Evolutionary conservation across 352 stramenopile genomes (phyloP).

Genomic region (Phytophthora ohioensis): DNA sequence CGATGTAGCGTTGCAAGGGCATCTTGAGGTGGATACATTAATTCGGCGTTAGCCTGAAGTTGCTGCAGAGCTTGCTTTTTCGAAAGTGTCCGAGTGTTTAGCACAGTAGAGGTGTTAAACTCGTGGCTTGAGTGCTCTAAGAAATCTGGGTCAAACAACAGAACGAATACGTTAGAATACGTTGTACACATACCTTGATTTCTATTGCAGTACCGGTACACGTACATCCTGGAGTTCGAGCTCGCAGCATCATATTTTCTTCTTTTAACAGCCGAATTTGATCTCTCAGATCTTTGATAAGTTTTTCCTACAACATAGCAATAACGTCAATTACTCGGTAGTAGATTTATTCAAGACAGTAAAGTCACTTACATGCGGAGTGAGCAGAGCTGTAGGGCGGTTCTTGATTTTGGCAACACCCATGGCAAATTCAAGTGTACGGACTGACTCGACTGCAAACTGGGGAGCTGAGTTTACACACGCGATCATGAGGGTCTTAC

Average conservation of each 20-base stretch:
- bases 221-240: constrained; percentile 70
- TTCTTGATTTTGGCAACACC: constrained; percentile 86
- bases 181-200: too few species aligned
- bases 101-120: background rate
- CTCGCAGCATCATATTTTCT: constrained; percentile 78
- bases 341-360: too few species aligned
- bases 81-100: constrained; percentile 6
- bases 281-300: constrained; percentile 74
- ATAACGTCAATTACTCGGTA: background rate
- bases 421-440: constrained; percentile 84
- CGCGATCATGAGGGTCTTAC: constrained; percentile 84
- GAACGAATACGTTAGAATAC: background rate
- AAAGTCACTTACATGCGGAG: constrained; percentile 54
- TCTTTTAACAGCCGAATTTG: constrained; percentile 73
- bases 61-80: constrained; percentile 1
- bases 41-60: background rate
- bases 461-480: constrained; percentile 68
- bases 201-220: background rate
- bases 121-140: constrained; percentile 45
- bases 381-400: constrained; percentile 65
- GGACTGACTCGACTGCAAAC: constrained; percentile 68
- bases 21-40: constrained; percentile 8
- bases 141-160: constrained; percentile 46
- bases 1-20: constrained; percentile 3
- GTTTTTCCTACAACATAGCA: constrained; percentile 56